A percentile compares a stretch with the other conserved stretches of the same genome.
Conservation (phyloP, 2,329 filamentous ascomycete species). For the Monilinia fructicola region DNA sequence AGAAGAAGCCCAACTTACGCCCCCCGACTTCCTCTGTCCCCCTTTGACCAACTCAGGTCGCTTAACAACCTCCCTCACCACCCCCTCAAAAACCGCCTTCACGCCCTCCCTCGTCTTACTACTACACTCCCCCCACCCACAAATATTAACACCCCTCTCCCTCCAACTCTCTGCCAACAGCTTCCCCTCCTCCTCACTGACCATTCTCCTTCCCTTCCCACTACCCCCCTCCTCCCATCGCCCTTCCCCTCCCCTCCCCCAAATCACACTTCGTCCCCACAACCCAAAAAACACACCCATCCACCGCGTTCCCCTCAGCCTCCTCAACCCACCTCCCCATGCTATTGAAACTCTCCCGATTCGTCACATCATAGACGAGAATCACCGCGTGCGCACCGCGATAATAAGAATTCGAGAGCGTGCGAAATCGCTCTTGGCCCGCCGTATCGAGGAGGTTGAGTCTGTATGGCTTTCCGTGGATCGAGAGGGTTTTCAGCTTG, state of each 20-base stretch:
- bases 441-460: conserved; percentile 74
- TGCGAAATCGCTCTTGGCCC: conserved; percentile 93
- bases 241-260: conserved; percentile 32
- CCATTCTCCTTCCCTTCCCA: conserved; percentile 46
- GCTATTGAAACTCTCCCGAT: conserved; percentile 52
- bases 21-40: conserved; percentile 35
- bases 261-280: conserved; percentile 54
- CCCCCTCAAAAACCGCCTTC: conserved; percentile 51
- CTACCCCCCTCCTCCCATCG: conserved; percentile 44
- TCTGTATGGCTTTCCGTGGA: conserved; percentile 52
- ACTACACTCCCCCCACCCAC: conserved; percentile 54
- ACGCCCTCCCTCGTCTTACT: conserved; percentile 55
- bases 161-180: conserved; percentile 43
- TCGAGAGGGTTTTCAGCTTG: conserved; percentile 53
- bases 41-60: conserved; percentile 46
- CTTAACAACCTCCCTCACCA: conserved; percentile 51
- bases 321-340: conserved; percentile 58
- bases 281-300: conserved; percentile 51
- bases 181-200: conserved; percentile 49
- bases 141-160: conserved; percentile 44
- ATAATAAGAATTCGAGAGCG: conserved; percentile 92
- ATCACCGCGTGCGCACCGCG: conserved; percentile 94
- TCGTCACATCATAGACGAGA: conserved; percentile 87
- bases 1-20: conserved; percentile 17
- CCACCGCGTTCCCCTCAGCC: conserved; percentile 50